These are phyloP conservation scores for Syzygium syzygioides DNA, from an alignment of 441 rosid genomes.

Conservation along the genomic window DNA sequence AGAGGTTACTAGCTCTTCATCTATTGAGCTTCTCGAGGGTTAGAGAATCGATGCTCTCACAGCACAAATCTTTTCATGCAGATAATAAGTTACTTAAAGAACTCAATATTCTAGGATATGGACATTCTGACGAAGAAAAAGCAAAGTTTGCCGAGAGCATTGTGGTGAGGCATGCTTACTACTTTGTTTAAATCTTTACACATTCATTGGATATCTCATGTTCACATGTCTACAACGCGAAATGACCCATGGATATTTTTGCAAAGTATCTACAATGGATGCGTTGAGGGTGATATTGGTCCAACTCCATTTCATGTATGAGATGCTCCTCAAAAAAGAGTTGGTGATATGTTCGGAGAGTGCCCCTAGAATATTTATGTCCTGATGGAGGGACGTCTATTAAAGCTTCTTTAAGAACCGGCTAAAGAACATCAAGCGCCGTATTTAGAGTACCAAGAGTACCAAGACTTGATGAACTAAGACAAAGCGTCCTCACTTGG, in stretches of 20 bases:
- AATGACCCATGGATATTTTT: background rate
- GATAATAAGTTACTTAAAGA: background rate
- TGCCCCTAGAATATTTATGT: background rate
- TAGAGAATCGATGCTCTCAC: background rate
- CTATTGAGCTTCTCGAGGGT: background rate
- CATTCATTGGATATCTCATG: background rate
- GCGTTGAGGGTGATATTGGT: background rate
- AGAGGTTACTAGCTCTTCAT: background rate
- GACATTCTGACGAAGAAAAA: background rate
- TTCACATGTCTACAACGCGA: background rate
- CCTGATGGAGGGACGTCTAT: background rate
- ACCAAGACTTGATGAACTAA: background rate
- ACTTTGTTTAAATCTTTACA: background rate
- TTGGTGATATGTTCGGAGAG: background rate
- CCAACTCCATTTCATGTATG: background rate
- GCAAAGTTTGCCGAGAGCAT: fast-evolving
- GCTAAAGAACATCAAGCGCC: background rate
- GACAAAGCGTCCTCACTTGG: background rate
- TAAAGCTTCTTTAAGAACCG: background rate
- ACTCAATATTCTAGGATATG: background rate
- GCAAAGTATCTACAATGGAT: background rate
- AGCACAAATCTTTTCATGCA: background rate
- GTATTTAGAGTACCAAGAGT: background rate
- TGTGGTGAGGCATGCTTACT: background rate
- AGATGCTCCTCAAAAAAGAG: background rate